Base-by-base conservation (phyloP, 148 eudicot species). In the Cornus controversa region DNA sequence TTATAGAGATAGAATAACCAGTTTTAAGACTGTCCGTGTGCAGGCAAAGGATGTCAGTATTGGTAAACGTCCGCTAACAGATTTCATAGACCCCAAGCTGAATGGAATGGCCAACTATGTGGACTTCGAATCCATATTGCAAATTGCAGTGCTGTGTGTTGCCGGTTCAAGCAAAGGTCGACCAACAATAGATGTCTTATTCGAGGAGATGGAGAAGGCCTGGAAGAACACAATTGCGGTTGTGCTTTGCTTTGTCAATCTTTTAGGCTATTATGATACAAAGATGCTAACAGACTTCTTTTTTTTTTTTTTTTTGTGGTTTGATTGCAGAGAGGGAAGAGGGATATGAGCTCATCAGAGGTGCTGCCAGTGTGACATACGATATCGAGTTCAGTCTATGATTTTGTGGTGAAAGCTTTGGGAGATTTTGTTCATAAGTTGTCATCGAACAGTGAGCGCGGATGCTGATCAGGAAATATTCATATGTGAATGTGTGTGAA, bases 11-110 rank as follows among this genome's bases (percentile, higher is more conserved):
- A 60, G 24, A 18, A 7, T 22, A n/a, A 60, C 6, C 10, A 22
- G 15, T 11, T 50, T 16, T 16, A 11, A 3, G 18, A 60, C 64
- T 6, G 23, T 36, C 1, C 6, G 11, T 25, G 8, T 85, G 77
- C 82, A 86, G 89, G 89, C 89, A 13, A 87, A 84, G 78, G 89
- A 87, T 82, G 89, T 87, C 67, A 84, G 75, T 74, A 71, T 77
- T 76, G 78, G 83, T 26, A 87, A 80, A 66, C 78, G 89, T 2
- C 84, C 85, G 4, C 50, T 84, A 31, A 66, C 79, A 14, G 89
- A 87, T 74, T 79, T 87, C 36, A 77, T 79, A 66, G 89, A 87
- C 67, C 82, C 82, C 0, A 66, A 74, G 73, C 67, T 87, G 60
- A 72, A 80, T 0, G 89, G 85, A n/a, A n/a, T n/a, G 5, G 29